Evolutionary conservation across 805 yeast species (phyloP).

Genomic region (Candida insectorum): DNA sequence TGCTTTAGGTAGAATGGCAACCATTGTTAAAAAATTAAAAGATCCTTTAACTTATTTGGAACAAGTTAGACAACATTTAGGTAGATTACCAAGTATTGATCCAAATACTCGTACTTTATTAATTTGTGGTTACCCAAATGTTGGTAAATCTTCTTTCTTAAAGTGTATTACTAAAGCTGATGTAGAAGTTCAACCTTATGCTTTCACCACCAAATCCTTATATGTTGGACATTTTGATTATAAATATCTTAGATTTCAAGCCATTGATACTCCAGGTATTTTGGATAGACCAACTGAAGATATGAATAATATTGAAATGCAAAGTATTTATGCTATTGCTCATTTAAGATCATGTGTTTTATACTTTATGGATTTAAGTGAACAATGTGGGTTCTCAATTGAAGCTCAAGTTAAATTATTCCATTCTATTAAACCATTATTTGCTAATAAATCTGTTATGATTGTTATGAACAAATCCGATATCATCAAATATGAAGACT

Average conservation of each 20-base stretch:
- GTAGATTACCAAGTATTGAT: slow-evolving; percentile 96
- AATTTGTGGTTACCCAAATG: slow-evolving; percentile 99
- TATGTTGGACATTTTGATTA: slow-evolving; percentile 99
- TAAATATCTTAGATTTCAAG: slow-evolving; percentile 96
- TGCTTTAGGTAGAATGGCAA: slow-evolving; percentile 99
- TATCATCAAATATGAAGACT: slow-evolving; percentile 80
- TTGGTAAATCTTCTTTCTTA: slow-evolving; percentile 95
- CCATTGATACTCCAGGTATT: slow-evolving; percentile 98
- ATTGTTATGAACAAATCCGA: slow-evolving; percentile 95
- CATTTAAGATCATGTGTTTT: slow-evolving; percentile 94
- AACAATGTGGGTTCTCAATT: slow-evolving; percentile 97
- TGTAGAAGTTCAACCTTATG: slow-evolving; percentile 99
- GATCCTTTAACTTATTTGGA: slow-evolving; percentile 92
- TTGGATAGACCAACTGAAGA: slow-evolving; percentile 98
- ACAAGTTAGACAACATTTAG: slow-evolving; percentile 98
- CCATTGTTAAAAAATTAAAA: slow-evolving; percentile 90
- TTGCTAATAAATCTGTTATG: slow-evolving; percentile 94
- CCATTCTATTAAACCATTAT: slow-evolving; percentile 95
- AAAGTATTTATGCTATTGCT: slow-evolving; percentile 97
- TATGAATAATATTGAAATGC: slow-evolving; percentile 99
- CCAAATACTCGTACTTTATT: slow-evolving; percentile 97
- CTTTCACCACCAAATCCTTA: slow-evolving; percentile 95
- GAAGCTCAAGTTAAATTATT: slow-evolving; percentile 97
- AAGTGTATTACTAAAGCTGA: slow-evolving; percentile 94
- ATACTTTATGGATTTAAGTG: slow-evolving; percentile 97